These are phyloP conservation scores for Mortierella sp. DNA, from an alignment of 371 early-diverging fungal genomes.

Conservation along the genomic window DNA sequence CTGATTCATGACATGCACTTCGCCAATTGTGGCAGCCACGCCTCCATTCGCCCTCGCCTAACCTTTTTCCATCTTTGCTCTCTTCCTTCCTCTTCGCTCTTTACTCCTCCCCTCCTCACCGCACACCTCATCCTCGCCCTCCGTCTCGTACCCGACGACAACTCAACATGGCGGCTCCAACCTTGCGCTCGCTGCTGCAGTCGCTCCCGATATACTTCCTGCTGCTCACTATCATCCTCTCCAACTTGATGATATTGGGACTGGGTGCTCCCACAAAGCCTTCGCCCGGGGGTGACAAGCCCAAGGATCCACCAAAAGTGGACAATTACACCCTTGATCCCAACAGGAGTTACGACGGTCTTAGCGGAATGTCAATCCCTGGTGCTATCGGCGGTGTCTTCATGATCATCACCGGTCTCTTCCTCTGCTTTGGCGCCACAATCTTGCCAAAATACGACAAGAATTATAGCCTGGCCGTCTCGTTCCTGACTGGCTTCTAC, in stretches of 20 bases:
- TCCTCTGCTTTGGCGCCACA: background rate
- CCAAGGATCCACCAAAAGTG: background rate
- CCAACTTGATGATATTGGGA: background rate
- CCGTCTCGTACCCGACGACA: too few species aligned
- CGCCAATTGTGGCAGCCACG: too few species aligned
- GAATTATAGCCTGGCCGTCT: too few species aligned
- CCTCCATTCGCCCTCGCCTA: too few species aligned
- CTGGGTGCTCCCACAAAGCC: background rate
- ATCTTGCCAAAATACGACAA: too few species aligned
- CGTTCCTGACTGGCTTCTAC: background rate
- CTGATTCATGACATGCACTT: too few species aligned
- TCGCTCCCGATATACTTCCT: background rate
- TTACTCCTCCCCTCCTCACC: too few species aligned
- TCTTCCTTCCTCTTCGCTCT: too few species aligned
- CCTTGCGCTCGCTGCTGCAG: background rate
- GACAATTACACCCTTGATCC: too few species aligned
- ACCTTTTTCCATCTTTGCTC: too few species aligned
- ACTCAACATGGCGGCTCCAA: background rate
- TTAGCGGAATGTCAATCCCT: background rate
- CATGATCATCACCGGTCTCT: background rate
- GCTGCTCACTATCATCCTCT: background rate
- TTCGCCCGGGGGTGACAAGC: too few species aligned
- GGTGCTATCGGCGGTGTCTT: background rate
- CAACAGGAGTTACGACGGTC: background rate
- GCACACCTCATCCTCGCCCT: too few species aligned